phyloP scores from a whole-genome alignment of 768 basidiomycete species.

The Trametopsis cervina region DNA sequence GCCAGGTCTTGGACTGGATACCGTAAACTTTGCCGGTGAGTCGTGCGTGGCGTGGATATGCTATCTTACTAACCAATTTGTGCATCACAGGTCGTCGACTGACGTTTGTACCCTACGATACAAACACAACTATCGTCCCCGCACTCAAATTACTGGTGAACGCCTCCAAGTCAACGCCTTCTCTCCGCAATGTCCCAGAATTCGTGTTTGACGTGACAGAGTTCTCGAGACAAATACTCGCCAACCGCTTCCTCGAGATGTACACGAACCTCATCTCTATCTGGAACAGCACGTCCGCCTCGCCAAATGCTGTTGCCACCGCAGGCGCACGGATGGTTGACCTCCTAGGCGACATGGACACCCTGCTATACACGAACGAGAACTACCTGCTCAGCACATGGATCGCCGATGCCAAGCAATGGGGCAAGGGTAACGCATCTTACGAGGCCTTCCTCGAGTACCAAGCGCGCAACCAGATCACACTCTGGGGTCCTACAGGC shows the following conservation, averaged over 20 bases:
- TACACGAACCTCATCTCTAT: conserved; percentile 25
- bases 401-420: conserved; percentile 28
- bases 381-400: conserved; percentile 30
- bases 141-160: conserved; percentile 18
- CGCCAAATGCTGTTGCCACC: conserved; percentile 16
- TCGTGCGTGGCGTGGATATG: neutral
- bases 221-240: conserved; percentile 32
- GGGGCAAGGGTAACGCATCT: conserved; percentile 23
- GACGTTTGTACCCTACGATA: conserved; percentile 30
- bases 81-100: conserved; percentile 22
- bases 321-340: conserved; percentile 22
- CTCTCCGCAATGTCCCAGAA: conserved; percentile 23
- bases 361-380: conserved; percentile 25
- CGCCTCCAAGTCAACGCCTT: conserved; percentile 8
- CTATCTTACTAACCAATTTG: neutral
- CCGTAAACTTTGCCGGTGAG: conserved; percentile 21
- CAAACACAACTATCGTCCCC: conserved; percentile 23
- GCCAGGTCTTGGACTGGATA: conserved; percentile 27
- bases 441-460: conserved; percentile 31
- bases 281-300: conserved; percentile 20
- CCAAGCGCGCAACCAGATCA: conserved; percentile 35
- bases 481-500: conserved; percentile 33
- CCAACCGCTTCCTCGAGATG: conserved; percentile 28
- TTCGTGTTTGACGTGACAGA: conserved; percentile 35
- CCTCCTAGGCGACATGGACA: conserved; percentile 29